Conservation (phyloP, 805 yeast genomes). For the Saccharomycopsis amapae region DNA sequence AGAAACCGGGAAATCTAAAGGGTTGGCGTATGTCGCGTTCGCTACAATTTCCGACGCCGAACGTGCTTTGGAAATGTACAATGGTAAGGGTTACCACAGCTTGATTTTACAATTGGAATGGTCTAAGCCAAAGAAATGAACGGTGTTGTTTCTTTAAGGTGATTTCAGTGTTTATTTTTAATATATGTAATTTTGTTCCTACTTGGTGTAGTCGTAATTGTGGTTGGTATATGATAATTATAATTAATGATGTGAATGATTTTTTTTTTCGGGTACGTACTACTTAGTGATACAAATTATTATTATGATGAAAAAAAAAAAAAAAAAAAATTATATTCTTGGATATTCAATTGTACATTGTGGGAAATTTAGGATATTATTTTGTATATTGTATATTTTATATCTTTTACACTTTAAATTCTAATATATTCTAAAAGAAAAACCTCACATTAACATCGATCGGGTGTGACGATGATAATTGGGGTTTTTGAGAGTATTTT, state of each 20-base stretch:
- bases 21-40: constrained; percentile 90
- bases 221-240: background rate
- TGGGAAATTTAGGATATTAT: background rate
- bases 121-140: constrained; percentile 39
- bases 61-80: constrained; percentile 62
- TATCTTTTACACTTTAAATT: no score
- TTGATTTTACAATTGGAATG: constrained; percentile 67
- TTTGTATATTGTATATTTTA: no score
- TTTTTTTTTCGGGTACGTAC: no score
- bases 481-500: constrained; percentile 78
- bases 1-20: constrained; percentile 91
- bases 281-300: no score
- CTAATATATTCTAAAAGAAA: constrained; percentile 34
- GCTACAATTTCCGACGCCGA: constrained; percentile 63
- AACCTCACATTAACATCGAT: constrained; percentile 54
- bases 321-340: background rate
- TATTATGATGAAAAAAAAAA: no score
- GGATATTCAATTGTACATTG: background rate
- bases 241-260: no score
- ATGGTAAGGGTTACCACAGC: constrained; percentile 90
- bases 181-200: no score
- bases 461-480: constrained; percentile 75
- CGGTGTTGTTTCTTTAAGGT: background rate
- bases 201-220: background rate
- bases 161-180: background rate